Evolutionary conservation across 768 basidiomycete species (phyloP).

Genomic region (Chalciporus piperatus): DNA sequence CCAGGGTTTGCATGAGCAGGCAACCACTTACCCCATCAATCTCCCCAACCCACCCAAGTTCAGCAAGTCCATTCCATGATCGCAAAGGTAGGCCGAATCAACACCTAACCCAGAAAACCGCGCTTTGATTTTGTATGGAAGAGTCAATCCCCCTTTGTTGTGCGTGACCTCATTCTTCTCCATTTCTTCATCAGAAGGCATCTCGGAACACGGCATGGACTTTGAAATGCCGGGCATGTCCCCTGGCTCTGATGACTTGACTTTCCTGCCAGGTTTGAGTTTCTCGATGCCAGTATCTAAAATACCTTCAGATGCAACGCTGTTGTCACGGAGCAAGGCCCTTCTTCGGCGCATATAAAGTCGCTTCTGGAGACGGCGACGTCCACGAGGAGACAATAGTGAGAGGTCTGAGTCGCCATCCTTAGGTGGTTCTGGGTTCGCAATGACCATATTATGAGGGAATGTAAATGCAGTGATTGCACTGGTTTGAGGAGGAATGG

Average conservation of each 20-base stretch:
- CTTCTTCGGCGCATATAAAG: constrained; percentile 73
- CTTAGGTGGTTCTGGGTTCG: not conserved
- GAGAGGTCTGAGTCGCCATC: constrained; percentile 16
- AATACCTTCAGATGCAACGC: constrained; percentile 1
- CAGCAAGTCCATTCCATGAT: constrained; percentile 43
- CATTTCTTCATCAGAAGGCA: constrained; percentile 8
- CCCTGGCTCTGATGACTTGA: not conserved
- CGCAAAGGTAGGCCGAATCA: constrained; percentile 40
- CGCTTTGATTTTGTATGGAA: constrained; percentile 43
- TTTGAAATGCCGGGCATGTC: constrained; percentile 7
- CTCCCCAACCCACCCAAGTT: constrained; percentile 35
- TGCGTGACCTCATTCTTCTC: constrained; percentile 13
- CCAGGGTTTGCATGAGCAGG: constrained; percentile 17
- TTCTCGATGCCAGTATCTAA: constrained; percentile 15
- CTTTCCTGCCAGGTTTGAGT: constrained; percentile 40
- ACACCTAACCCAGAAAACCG: constrained; percentile 45
- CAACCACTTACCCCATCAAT: constrained; percentile 41
- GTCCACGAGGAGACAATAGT: constrained; percentile 45
- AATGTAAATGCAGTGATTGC: not conserved
- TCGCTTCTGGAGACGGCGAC: constrained; percentile 57
- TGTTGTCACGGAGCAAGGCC: constrained; percentile 44
- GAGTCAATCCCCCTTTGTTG: constrained; percentile 38
- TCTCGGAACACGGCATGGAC: constrained; percentile 6
- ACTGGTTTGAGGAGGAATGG: not conserved
- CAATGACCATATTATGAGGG: not conserved